A percentile compares a stretch with the other conserved stretches of the same genome.
Conservation (phyloP, 352 stramenopile genomes). For the Globisporangium recalcitrans region DNA sequence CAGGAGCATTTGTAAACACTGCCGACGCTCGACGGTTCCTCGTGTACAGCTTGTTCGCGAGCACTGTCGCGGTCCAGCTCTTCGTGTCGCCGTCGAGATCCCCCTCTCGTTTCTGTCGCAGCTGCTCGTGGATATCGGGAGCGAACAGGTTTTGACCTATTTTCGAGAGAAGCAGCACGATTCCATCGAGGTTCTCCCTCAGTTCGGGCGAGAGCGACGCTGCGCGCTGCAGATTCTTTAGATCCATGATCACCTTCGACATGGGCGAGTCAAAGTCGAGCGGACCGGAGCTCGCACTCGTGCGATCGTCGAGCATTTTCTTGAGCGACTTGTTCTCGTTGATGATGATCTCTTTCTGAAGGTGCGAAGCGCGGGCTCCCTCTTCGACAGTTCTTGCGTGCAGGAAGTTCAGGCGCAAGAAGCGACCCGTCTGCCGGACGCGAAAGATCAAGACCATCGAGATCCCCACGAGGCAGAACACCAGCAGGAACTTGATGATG, state of each 20-base stretch:
- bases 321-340: slow-evolving; percentile 85
- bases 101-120: slow-evolving; percentile 64
- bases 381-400: slow-evolving; percentile 72
- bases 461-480: slow-evolving; percentile 54
- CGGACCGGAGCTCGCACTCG: slow-evolving; percentile 24
- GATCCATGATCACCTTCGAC: slow-evolving; percentile 69
- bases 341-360: slow-evolving; percentile 78
- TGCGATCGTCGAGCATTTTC: slow-evolving; percentile 70
- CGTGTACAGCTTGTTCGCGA: slow-evolving; percentile 77
- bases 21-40: slow-evolving; percentile 53
- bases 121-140: slow-evolving; percentile 75
- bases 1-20: slow-evolving; percentile 29
- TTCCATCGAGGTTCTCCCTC: slow-evolving; percentile 67
- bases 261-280: slow-evolving; percentile 81
- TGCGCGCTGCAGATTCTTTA: slow-evolving; percentile 66
- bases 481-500: slow-evolving; percentile 66
- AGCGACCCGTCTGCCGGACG: slow-evolving; percentile 68
- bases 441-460: slow-evolving; percentile 56
- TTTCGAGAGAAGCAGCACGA: slow-evolving; percentile 69
- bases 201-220: slow-evolving; percentile 57
- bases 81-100: slow-evolving; percentile 76
- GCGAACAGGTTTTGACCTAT: slow-evolving; percentile 80
- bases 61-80: slow-evolving; percentile 68
- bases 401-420: slow-evolving; percentile 71
- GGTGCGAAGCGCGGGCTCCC: slow-evolving; percentile 48